Base-by-base conservation (phyloP, 1,139 yeast genomes). In the Sugiyamaella novakii region DNA sequence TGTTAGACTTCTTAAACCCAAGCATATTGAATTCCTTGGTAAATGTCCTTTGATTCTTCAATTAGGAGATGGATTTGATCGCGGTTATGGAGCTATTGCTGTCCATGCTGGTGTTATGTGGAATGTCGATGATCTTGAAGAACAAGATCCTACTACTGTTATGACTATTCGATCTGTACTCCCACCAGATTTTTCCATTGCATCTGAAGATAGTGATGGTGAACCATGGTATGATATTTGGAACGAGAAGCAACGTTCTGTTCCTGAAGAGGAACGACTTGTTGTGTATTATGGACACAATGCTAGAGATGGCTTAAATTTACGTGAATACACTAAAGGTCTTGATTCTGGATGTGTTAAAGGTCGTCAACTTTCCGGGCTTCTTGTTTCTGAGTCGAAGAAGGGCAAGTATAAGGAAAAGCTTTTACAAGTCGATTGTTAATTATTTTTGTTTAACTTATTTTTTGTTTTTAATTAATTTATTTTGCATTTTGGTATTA, bases 271-370 rank as follows among this genome's bases (percentile, higher is more conserved):
- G 1, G 69, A 76, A 7, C 69, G 79, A 11, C 56, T 61, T 34
- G 77, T 79, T n/a, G 91, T 88, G 1, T 81, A 80, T 60, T 91
- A 91, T 63, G 98, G 98, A 0, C 98, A 91, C 63, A 95, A 87
- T 65, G 95, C 97, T 3, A 75, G 81, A 49, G 72, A 83, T 50
- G 96, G 97, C 0, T 75, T 91, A 42, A 81, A 78, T 50, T 57
- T 84, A 45, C 77, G 78, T 55, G 76, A 78, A 53, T 87, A 73
- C 65, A 75, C 95, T 3, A 81, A 78, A 59, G 98, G 97, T 0
- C 69, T 91, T 35, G 98, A 91, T 63, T 73, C 87, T 8, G 87
- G 87, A 1, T 91, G 98, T 69, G 86, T 81, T 55, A 77, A 78
- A 53, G 97, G 96, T 2, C 84, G 81, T 8, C 65, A 75, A 49